These are phyloP conservation scores for Dendrobium officinale DNA, from an alignment of 106 monocot species.

Conservation along the genomic window DNA sequence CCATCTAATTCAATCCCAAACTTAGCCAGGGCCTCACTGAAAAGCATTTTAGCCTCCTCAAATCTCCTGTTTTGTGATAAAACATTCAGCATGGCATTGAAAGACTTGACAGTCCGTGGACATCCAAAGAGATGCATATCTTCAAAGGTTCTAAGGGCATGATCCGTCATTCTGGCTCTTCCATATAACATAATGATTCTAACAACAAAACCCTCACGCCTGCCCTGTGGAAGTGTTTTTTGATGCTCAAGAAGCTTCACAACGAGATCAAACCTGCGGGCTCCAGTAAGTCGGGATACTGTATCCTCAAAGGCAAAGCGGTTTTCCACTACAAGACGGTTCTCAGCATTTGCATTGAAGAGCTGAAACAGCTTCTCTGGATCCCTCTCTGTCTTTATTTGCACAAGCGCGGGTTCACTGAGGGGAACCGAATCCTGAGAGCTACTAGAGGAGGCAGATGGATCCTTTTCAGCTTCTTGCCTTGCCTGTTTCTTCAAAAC, in stretches of 20 bases:
- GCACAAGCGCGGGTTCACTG: slow-evolving; percentile 53
- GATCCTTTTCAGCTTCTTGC: slow-evolving; percentile 8
- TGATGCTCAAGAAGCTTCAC: slow-evolving; percentile 84
- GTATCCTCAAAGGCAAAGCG: slow-evolving; percentile 76
- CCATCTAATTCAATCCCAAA: slow-evolving; percentile 67
- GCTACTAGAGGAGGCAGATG: background rate
- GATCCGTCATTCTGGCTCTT: slow-evolving; percentile 67
- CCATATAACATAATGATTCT: slow-evolving; percentile 79
- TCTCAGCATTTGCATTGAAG: slow-evolving; percentile 63
- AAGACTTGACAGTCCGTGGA: slow-evolving; percentile 61
- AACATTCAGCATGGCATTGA: slow-evolving; percentile 80
- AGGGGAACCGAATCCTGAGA: background rate
- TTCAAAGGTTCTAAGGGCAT: slow-evolving; percentile 56
- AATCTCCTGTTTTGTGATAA: slow-evolving; percentile 37
- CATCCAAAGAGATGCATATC: slow-evolving; percentile 73
- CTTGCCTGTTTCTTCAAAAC: slow-evolving; percentile 15
- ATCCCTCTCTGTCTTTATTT: slow-evolving; percentile 68
- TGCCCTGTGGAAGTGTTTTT: slow-evolving; percentile 67
- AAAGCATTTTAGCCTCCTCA: slow-evolving; percentile 24
- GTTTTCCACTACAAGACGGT: slow-evolving; percentile 75
- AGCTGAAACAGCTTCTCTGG: slow-evolving; percentile 69
- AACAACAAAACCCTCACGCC: slow-evolving; percentile 74
- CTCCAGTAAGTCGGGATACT: slow-evolving; percentile 61
- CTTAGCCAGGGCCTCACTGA: slow-evolving; percentile 18
- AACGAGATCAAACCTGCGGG: slow-evolving; percentile 63